These are phyloP conservation scores for Polygonum aviculare DNA, from an alignment of 148 eudicot species.

Conservation along the genomic window DNA sequence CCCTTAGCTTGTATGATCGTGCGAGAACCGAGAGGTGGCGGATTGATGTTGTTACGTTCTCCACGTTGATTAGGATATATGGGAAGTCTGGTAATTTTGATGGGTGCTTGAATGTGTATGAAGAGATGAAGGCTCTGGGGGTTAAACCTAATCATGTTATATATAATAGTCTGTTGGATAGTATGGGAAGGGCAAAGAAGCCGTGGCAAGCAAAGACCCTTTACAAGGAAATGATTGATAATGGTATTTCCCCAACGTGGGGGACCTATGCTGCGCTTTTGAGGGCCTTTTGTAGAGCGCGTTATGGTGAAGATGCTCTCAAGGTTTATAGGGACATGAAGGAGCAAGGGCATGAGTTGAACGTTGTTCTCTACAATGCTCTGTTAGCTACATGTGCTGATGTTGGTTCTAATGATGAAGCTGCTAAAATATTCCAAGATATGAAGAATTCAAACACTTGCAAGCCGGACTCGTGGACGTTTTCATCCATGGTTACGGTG, in stretches of 20 bases:
- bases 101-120: conserved; percentile 85
- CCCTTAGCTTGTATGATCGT: conserved; percentile 68
- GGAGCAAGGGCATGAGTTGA: conserved; percentile 54
- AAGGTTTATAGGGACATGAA: conserved; percentile 64
- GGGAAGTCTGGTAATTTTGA: conserved; percentile 65
- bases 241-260: conserved; percentile 49
- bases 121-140: conserved; percentile 85
- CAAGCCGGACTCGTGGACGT: conserved; percentile 76
- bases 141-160: conserved; percentile 48
- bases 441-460: conserved; percentile 57
- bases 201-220: conserved; percentile 82
- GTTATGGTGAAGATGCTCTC: conserved; percentile 71
- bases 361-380: conserved; percentile 53
- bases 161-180: conserved; percentile 62
- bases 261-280: conserved; percentile 70
- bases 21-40: conserved; percentile 68
- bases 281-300: conserved; percentile 61
- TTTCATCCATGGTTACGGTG: conserved; percentile 62
- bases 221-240: conserved; percentile 44
- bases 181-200: conserved; percentile 87
- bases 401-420: conserved; percentile 61
- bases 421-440: conserved; percentile 51
- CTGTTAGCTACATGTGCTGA: conserved; percentile 81
- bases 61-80: conserved; percentile 61
- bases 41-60: conserved; percentile 57